Conservation (phyloP, 139 green algal species). For the Helicosporidium sp. region DNA sequence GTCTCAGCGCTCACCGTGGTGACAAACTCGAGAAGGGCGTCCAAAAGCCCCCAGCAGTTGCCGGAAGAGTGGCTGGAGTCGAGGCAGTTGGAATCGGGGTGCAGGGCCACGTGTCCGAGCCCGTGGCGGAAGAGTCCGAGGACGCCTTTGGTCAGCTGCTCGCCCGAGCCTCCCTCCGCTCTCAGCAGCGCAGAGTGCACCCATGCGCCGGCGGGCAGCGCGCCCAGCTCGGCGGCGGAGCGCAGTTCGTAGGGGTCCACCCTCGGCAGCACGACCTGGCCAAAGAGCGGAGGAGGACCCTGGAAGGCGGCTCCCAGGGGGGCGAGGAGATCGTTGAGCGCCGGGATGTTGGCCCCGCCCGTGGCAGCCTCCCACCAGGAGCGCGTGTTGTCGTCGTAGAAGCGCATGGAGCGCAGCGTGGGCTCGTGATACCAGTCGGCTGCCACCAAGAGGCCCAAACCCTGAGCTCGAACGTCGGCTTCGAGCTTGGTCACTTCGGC, state of each 20-base stretch:
- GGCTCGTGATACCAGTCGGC: conserved; percentile 89
- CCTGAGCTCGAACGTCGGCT: conserved; percentile 46
- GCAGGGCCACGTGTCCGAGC: conserved; percentile 44
- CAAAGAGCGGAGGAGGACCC: conserved; percentile 27
- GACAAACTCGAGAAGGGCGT: conserved; percentile 17
- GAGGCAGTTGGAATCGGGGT: conserved; percentile 81
- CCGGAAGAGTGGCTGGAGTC: conserved; percentile 54
- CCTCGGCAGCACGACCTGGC: neutral
- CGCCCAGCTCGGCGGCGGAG: conserved; percentile 34
- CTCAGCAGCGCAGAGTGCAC: conserved; percentile 24
- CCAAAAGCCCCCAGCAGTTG: conserved; percentile 44
- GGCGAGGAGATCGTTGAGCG: conserved; percentile 82
- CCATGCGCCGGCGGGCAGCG: conserved; percentile 35
- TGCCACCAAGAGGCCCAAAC: conserved; percentile 67
- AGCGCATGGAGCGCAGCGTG: conserved; percentile 61
- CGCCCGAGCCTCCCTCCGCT: too few species aligned
- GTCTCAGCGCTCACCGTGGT: neutral
- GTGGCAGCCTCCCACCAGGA: conserved; percentile 64
- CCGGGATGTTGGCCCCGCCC: conserved; percentile 83
- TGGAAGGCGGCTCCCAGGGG: conserved; percentile 63
- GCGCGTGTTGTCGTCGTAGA: conserved; percentile 98
- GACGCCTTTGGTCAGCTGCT: too few species aligned
- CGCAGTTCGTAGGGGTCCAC: conserved; percentile 10
- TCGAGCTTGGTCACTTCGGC: conserved; percentile 68
- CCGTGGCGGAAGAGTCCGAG: conserved; percentile 27